Percentiles rank a stretch among this genome's conserved stretches.
Evolutionary conservation across 176 grass and related monocot species (phyloP).

Genomic region (Olyra latifolia): DNA sequence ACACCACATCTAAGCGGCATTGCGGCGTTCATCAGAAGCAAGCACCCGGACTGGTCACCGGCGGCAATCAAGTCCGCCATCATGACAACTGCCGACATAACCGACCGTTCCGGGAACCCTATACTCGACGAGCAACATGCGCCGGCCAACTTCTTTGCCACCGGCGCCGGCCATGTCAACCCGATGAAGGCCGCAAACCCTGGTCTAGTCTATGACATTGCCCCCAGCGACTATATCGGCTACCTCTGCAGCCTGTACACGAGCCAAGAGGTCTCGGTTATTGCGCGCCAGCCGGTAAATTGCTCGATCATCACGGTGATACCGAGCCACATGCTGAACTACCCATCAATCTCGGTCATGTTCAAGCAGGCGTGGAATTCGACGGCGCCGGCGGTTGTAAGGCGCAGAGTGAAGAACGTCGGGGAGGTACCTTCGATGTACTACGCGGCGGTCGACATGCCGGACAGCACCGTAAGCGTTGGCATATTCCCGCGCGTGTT

Average conservation of each 20-base stretch:
- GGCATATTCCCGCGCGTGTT: neutral
- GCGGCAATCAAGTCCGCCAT: slow-evolving; percentile 65
- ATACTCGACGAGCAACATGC: slow-evolving; percentile 33
- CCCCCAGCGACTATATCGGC: slow-evolving; percentile 29
- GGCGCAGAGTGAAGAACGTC: slow-evolving; percentile 50
- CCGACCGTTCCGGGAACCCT: slow-evolving; percentile 20
- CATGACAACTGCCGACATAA: slow-evolving; percentile 60
- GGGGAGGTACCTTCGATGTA: slow-evolving; percentile 31
- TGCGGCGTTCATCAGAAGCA: slow-evolving; percentile 52
- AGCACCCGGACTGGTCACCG: slow-evolving; percentile 50
- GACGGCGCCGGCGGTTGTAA: neutral
- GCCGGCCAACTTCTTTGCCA: slow-evolving; percentile 40
- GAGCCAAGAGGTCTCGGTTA: slow-evolving; percentile 33
- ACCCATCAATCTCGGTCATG: slow-evolving; percentile 46
- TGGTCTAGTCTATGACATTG: slow-evolving; percentile 40
- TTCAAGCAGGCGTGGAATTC: neutral
- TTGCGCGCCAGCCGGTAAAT: slow-evolving; percentile 10
- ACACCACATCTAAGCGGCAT: slow-evolving; percentile 63
- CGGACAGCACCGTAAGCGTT: neutral
- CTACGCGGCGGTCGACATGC: slow-evolving; percentile 20
- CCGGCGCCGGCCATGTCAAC: slow-evolving; percentile 53
- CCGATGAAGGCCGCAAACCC: slow-evolving; percentile 47
- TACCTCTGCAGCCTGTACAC: slow-evolving; percentile 53
- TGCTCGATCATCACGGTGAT: slow-evolving; percentile 35
- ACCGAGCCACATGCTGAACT: slow-evolving; percentile 32